Conservation (phyloP, 805 yeast species). For the Candida berthetii region DNA sequence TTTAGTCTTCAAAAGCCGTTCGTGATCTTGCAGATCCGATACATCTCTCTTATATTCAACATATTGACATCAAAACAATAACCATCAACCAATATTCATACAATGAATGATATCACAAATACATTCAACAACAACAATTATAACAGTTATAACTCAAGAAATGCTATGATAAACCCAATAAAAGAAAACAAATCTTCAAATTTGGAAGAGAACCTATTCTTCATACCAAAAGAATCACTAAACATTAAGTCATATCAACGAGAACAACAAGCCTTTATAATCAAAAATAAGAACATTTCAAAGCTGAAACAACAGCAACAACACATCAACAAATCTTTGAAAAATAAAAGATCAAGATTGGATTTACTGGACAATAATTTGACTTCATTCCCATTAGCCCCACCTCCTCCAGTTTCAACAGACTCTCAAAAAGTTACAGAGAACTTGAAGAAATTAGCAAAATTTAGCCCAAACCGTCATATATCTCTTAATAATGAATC, state of each 20-base stretch:
- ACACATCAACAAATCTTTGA: neutral
- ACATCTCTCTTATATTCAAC: too few species aligned
- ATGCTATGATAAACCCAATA: too few species aligned
- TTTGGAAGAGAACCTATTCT: too few species aligned
- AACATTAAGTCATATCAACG: too few species aligned
- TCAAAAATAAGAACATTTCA: too few species aligned
- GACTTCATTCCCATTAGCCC: conserved; percentile 31
- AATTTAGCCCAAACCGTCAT: neutral
- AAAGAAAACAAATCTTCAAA: too few species aligned
- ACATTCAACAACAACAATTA: neutral
- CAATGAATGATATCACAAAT: conserved; percentile 5
- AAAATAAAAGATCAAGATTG: conserved; percentile 22
- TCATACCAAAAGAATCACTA: too few species aligned
- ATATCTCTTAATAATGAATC: neutral
- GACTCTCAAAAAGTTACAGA: conserved; percentile 6
- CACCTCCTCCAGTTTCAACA: conserved; percentile 16
- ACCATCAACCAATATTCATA: neutral
- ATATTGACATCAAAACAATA: neutral
- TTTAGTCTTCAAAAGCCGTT: too few species aligned
- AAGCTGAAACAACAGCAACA: too few species aligned
- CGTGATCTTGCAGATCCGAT: too few species aligned
- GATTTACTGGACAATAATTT: conserved; percentile 32
- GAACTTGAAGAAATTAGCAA: conserved; percentile 1
- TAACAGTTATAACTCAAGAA: neutral
- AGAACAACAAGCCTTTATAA: too few species aligned